These are phyloP conservation scores for Cichorium intybus DNA, from an alignment of 140 eudicot genomes.

Conservation along the genomic window DNA sequence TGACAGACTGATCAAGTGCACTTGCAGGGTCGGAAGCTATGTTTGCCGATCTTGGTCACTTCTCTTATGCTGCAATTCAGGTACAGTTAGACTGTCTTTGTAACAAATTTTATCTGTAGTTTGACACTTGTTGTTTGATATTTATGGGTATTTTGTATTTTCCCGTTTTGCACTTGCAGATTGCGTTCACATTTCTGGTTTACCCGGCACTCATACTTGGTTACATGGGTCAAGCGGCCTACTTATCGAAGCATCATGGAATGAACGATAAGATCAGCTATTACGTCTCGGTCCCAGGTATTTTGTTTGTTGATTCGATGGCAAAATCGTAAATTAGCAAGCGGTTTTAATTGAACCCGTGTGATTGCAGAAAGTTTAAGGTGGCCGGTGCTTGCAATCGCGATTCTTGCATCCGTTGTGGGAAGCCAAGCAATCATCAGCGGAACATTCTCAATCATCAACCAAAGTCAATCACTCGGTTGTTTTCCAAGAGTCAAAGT, in stretches of 20 bases:
- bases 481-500: constrained; percentile 74
- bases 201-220: constrained; percentile 89
- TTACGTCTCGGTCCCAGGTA: constrained; percentile 91
- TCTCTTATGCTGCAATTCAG: constrained; percentile 88
- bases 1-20: constrained; percentile 24
- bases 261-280: constrained; percentile 47
- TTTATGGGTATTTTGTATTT: constrained; percentile 5
- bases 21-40: constrained; percentile 92
- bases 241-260: constrained; percentile 66
- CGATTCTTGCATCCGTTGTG: constrained; percentile 75
- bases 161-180: constrained; percentile 39
- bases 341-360: neutral
- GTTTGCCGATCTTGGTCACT: constrained; percentile 98
- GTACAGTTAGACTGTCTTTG: constrained; percentile 27
- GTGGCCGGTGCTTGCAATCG: constrained; percentile 81
- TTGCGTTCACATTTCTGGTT: constrained; percentile 81
- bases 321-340: neutral
- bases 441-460: constrained; percentile 72
- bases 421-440: constrained; percentile 83
- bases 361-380: constrained; percentile 54
- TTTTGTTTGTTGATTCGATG: neutral
- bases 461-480: constrained; percentile 64
- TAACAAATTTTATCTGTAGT: neutral
- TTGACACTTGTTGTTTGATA: neutral
- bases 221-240: constrained; percentile 96